Conservation (phyloP, 2,329 filamentous ascomycete genomes). For the Exophiala sp. region DNA sequence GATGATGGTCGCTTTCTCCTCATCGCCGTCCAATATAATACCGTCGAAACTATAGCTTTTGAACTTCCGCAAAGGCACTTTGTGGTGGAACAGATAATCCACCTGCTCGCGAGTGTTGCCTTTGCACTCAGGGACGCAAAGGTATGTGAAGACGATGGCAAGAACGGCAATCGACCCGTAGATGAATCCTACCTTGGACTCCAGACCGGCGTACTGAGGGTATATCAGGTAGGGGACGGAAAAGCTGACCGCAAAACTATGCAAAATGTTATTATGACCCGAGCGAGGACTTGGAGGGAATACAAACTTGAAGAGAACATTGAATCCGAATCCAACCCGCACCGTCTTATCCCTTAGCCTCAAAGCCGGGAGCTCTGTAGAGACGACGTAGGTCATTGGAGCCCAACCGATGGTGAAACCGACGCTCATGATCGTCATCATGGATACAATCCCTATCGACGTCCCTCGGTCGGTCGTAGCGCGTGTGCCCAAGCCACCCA, state of each 20-base stretch:
- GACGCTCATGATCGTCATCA: slow-evolving; percentile 16
- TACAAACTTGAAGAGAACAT: slow-evolving; percentile 30
- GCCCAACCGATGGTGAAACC: slow-evolving; percentile 25
- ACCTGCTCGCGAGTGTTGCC: slow-evolving; percentile 43
- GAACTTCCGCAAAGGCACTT: background rate
- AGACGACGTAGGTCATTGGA: slow-evolving; percentile 25
- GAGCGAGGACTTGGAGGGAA: background rate
- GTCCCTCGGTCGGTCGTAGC: background rate
- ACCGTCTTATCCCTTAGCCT: slow-evolving; percentile 32
- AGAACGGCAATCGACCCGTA: slow-evolving; percentile 62
- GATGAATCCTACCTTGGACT: slow-evolving; percentile 31
- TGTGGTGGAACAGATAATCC: background rate
- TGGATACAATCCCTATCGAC: slow-evolving; percentile 13
- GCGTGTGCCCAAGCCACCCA: slow-evolving; percentile 2
- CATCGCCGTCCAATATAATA: too few relatives aligned
- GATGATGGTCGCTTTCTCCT: too few relatives aligned
- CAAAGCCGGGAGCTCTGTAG: slow-evolving; percentile 23
- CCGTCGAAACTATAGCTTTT: background rate
- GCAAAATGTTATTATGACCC: too few relatives aligned
- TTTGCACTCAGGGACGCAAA: slow-evolving; percentile 65
- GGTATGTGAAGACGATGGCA: slow-evolving; percentile 63
- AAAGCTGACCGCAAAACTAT: slow-evolving; percentile 32
- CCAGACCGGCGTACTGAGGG: slow-evolving; percentile 32
- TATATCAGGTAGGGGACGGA: slow-evolving; percentile 38
- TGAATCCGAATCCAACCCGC: slow-evolving; percentile 31